A percentile compares a stretch with the other conserved stretches of the same genome.
Conservation (phyloP, 2,329 filamentous ascomycete species). For the Neophaeococcomyces aloes region DNA sequence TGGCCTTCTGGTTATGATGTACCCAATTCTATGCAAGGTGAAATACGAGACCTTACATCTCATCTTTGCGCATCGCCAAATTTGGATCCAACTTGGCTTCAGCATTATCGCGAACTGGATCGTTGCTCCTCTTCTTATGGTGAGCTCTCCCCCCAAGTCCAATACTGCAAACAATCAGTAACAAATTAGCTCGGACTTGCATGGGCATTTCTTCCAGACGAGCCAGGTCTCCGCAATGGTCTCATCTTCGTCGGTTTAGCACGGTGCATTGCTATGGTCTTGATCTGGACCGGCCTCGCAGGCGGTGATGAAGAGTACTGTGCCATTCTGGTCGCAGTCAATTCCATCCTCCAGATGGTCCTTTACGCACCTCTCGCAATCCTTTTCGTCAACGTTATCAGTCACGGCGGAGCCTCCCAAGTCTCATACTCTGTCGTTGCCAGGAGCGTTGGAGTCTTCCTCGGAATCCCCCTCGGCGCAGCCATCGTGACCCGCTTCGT, state of each 20-base stretch:
- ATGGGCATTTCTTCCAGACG: constrained; percentile 45
- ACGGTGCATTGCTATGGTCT: constrained; percentile 77
- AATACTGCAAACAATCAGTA: background rate
- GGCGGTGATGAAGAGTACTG: constrained; percentile 73
- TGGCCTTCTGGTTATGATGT: constrained; percentile 85
- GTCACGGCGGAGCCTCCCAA: constrained; percentile 25
- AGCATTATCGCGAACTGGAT: constrained; percentile 75
- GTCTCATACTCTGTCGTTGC: constrained; percentile 56
- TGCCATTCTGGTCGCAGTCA: constrained; percentile 65
- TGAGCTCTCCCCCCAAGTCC: constrained; percentile 26
- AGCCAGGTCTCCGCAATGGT: constrained; percentile 46
- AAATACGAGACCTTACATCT: constrained; percentile 64
- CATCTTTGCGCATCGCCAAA: constrained; percentile 47
- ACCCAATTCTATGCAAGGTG: constrained; percentile 81
- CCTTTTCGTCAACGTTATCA: constrained; percentile 61
- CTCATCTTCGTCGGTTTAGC: constrained; percentile 75
- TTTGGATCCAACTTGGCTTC: constrained; percentile 71
- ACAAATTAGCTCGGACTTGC: constrained; percentile 35
- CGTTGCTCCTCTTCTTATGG: constrained; percentile 71
- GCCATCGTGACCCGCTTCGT: constrained; percentile 64
- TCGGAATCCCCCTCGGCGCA: constrained; percentile 72
- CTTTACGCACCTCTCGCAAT: constrained; percentile 60
- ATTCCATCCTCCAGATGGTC: constrained; percentile 64
- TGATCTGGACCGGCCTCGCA: constrained; percentile 70
- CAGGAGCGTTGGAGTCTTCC: constrained; percentile 70